Percentiles rank a stretch among this genome's conserved stretches.
Conservation (phyloP, 345 rosid species). For the Rhizophora mangle region DNA sequence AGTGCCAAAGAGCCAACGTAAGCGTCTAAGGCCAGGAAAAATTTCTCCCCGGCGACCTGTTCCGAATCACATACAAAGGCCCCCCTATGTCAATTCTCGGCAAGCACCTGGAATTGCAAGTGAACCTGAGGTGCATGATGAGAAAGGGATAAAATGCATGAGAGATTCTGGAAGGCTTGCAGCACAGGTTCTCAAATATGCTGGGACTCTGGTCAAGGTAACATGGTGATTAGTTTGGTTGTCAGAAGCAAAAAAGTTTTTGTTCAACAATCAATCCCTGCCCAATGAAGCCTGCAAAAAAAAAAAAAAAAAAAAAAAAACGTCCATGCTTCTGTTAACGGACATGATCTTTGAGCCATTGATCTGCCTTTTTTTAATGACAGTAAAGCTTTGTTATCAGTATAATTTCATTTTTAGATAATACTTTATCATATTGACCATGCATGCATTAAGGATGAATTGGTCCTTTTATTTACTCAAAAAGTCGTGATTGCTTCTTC, state of each 20-base stretch:
- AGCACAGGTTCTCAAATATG: conserved; percentile 72
- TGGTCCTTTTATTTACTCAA: conserved; percentile 14
- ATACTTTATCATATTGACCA: not conserved
- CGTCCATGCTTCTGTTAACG: too few species aligned
- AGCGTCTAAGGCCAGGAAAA: conserved; percentile 61
- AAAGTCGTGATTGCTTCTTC: conserved; percentile 20
- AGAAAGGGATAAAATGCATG: conserved; percentile 74
- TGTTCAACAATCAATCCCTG: too few species aligned
- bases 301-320: too few species aligned
- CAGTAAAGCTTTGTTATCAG: not conserved
- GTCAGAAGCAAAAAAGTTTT: not conserved
- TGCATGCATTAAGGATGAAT: conserved; percentile 4
- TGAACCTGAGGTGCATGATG: conserved; percentile 72
- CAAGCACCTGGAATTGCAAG: conserved; percentile 63
- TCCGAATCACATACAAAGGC: conserved; percentile 59
- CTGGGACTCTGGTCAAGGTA: conserved; percentile 86
- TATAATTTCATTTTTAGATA: not conserved
- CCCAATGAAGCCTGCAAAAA: too few species aligned
- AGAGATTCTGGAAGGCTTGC: conserved; percentile 92
- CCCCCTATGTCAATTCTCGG: conserved; percentile 60
- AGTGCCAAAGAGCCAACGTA: conserved; percentile 41
- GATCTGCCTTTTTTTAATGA: not conserved
- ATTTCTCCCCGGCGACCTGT: conserved; percentile 72
- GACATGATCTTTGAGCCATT: too few species aligned
- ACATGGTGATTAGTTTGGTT: not conserved